phyloP scores from a whole-genome alignment of 768 basidiomycete species.

The Galerina sulciceps region DNA sequence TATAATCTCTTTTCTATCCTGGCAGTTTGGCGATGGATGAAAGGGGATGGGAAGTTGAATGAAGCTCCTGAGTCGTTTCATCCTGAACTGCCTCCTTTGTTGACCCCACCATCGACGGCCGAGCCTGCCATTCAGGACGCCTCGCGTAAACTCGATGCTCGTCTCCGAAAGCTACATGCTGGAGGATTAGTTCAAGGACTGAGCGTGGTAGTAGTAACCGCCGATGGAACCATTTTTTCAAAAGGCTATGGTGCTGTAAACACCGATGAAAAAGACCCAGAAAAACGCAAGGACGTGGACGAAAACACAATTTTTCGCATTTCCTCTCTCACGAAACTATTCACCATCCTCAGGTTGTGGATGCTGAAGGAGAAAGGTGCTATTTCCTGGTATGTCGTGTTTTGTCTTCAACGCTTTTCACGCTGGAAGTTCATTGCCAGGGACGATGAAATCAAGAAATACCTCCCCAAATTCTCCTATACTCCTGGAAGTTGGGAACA shows the following conservation, averaged over 20 bases:
- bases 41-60: neutral
- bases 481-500: neutral
- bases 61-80: neutral
- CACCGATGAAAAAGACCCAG: neutral
- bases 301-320: neutral
- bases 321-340: neutral
- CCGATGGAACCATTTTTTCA: neutral
- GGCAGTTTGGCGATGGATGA: neutral
- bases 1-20: neutral
- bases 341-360: neutral
- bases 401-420: neutral
- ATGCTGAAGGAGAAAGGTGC: slow-evolving; percentile 1
- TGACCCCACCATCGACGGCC: neutral
- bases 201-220: neutral
- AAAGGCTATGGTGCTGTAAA: neutral
- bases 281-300: neutral
- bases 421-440: neutral
- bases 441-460: slow-evolving; percentile 1
- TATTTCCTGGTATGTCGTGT: neutral
- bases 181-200: neutral
- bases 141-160: neutral
- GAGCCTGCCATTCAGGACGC: neutral
- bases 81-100: neutral
- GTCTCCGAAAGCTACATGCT: neutral
- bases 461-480: neutral